Evolutionary conservation across 163 green algal species (phyloP).

Genomic region (Trebouxia gelatinosa): DNA sequence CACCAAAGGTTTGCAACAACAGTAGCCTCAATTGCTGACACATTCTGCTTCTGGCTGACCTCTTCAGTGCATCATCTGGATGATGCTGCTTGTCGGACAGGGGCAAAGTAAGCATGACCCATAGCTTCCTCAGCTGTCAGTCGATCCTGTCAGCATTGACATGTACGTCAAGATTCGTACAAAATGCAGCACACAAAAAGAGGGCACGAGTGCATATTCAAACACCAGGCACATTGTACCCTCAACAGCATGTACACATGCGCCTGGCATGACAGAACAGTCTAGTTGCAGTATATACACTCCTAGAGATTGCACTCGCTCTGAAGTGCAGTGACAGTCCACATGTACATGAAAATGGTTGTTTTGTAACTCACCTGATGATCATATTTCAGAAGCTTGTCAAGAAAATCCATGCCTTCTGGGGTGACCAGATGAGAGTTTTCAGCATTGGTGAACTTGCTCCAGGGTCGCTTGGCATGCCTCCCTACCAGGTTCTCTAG

Average conservation of each 20-base stretch:
- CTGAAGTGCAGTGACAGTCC: background rate
- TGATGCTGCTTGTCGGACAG: slow-evolving; percentile 47
- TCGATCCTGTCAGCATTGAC: slow-evolving; percentile 63
- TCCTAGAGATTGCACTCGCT: background rate
- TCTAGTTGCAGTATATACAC: background rate
- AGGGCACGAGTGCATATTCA: background rate
- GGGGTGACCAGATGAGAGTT: slow-evolving; percentile 92
- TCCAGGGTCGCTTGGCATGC: slow-evolving; percentile 92
- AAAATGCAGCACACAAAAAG: too few species aligned
- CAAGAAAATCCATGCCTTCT: slow-evolving; percentile 95
- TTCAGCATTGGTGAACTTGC: slow-evolving; percentile 90
- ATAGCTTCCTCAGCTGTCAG: slow-evolving; percentile 92
- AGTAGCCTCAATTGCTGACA: too few species aligned
- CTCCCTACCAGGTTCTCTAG: slow-evolving; percentile 81
- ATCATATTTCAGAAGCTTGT: slow-evolving; percentile 95
- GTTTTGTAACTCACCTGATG: slow-evolving; percentile 65
- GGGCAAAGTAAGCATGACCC: slow-evolving; percentile 88
- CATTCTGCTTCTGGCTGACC: too few species aligned
- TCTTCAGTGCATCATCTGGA: too few species aligned
- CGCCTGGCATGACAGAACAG: background rate
- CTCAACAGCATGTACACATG: background rate
- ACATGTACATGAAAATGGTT: background rate
- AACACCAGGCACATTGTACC: background rate
- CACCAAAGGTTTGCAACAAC: too few species aligned
- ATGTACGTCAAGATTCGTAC: too few species aligned